A percentile compares a stretch with the other conserved stretches of the same genome.
These are phyloP conservation scores for Cryphonectria carpinicola DNA, from an alignment of 2,329 filamentous ascomycete genomes.

Conservation along the genomic window DNA sequence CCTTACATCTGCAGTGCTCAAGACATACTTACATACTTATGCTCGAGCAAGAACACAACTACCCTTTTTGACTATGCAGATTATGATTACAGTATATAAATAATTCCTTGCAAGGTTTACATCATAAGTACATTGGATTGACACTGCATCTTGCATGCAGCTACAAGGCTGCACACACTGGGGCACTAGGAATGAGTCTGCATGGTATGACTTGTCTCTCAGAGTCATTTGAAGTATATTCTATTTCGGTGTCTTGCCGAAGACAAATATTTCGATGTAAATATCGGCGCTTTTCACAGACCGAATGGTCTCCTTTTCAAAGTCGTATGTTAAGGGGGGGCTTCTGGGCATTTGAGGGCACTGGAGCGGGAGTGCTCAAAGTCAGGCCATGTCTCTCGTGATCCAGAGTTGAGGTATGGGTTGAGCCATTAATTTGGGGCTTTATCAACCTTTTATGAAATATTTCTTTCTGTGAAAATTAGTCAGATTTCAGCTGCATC, in stretches of 20 bases:
- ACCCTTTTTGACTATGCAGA: not conserved
- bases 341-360: not conserved
- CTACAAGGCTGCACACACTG: not conserved
- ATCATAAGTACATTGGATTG: not conserved
- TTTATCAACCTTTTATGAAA: not conserved
- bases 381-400: constrained; percentile 3
- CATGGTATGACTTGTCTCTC: too few relatives aligned
- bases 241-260: not conserved
- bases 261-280: not conserved
- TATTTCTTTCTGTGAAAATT: too few relatives aligned
- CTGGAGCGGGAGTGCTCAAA: not conserved
- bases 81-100: not conserved
- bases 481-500: too few relatives aligned
- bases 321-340: not conserved
- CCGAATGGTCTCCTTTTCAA: not conserved
- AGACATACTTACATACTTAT: not conserved
- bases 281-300: not conserved
- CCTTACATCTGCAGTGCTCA: not conserved
- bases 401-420: not conserved
- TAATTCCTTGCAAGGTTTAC: not conserved
- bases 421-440: not conserved
- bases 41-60: not conserved
- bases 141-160: not conserved
- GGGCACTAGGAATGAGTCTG: not conserved
- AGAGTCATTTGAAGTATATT: not conserved